These are phyloP conservation scores for Aspergillus funiculosus DNA, from an alignment of 495 filamentous ascomycete genomes.

Conservation along the genomic window DNA sequence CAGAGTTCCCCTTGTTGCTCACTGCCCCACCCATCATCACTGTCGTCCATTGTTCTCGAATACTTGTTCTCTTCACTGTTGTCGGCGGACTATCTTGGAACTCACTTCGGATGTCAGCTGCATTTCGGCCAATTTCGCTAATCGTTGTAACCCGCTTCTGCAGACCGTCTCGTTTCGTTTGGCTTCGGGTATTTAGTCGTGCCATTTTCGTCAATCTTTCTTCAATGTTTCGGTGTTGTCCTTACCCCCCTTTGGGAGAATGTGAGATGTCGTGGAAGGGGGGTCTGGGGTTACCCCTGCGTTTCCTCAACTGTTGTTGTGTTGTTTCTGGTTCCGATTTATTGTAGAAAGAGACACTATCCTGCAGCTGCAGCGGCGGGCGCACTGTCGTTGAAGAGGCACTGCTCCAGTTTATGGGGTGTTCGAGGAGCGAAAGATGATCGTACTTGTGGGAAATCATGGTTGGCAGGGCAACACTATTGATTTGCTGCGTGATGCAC, in stretches of 20 bases:
- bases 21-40: slow-evolving; percentile 3
- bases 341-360: too few species aligned
- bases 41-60: slow-evolving; percentile 10
- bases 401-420: too few species aligned
- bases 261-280: slow-evolving; percentile 1
- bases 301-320: too few species aligned
- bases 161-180: slow-evolving; percentile 5
- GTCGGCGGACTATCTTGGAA: slow-evolving; percentile 3
- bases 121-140: slow-evolving; percentile 1
- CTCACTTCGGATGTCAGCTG: slow-evolving; percentile 1
- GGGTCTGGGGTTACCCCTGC: too few species aligned
- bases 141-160: background rate
- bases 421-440: too few species aligned
- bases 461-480: slow-evolving; percentile 19
- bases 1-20: background rate
- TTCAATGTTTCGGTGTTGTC: background rate
- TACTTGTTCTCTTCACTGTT: slow-evolving; percentile 3
- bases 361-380: too few species aligned
- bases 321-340: too few species aligned
- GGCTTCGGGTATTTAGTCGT: slow-evolving; percentile 19
- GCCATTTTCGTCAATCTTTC: slow-evolving; percentile 15
- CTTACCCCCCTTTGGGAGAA: background rate
- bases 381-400: too few species aligned
- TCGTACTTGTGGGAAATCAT: background rate
- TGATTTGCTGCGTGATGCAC: background rate